Percentiles rank a stretch among this genome's conserved stretches.
These are phyloP conservation scores for Podospora fimiseda DNA, from an alignment of 495 filamentous ascomycete species.

Conservation along the genomic window DNA sequence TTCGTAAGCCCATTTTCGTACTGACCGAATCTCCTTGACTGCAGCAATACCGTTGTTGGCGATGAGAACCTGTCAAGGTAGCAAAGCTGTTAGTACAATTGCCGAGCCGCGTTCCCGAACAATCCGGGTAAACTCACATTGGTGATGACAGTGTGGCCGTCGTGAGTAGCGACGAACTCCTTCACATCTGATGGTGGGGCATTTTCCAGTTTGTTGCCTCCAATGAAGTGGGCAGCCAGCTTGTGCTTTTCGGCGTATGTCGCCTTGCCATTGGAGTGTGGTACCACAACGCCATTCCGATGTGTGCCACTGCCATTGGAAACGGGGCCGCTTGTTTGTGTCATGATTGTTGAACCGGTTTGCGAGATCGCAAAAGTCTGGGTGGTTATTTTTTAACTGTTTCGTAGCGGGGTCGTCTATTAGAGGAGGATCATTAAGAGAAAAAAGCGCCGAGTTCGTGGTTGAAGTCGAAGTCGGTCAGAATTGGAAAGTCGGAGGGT, in stretches of 20 bases:
- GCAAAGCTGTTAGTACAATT: conserved; percentile 3
- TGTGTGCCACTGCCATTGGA: conserved; percentile 30
- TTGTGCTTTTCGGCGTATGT: conserved; percentile 71
- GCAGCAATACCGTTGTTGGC: conserved; percentile 99
- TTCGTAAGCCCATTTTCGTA: conserved; percentile 99
- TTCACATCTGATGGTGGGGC: conserved; percentile 76
- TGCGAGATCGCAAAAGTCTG: not conserved
- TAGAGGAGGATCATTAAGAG: not conserved
- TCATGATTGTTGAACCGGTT: conserved; percentile 27
- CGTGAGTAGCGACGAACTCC: conserved; percentile 85
- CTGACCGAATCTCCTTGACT: conserved; percentile 96
- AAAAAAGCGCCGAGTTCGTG: not conserved
- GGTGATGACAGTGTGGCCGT: conserved; percentile 95
- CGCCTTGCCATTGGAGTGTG: conserved; percentile 43
- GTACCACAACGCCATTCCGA: conserved; percentile 30
- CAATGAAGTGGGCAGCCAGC: conserved; percentile 88
- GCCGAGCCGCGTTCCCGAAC: no score
- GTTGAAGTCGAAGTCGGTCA: not conserved
- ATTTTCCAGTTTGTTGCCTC: conserved; percentile 77
- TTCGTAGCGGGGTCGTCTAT: not conserved
- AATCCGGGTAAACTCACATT: conserved; percentile 56
- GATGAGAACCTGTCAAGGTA: conserved; percentile 72
- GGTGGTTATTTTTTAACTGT: not conserved
- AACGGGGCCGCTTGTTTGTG: conserved; percentile 51
- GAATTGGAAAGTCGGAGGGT: not conserved